Base-by-base conservation (phyloP, 139 green algal genomes). In the Volvox reticuliferus region DNA sequence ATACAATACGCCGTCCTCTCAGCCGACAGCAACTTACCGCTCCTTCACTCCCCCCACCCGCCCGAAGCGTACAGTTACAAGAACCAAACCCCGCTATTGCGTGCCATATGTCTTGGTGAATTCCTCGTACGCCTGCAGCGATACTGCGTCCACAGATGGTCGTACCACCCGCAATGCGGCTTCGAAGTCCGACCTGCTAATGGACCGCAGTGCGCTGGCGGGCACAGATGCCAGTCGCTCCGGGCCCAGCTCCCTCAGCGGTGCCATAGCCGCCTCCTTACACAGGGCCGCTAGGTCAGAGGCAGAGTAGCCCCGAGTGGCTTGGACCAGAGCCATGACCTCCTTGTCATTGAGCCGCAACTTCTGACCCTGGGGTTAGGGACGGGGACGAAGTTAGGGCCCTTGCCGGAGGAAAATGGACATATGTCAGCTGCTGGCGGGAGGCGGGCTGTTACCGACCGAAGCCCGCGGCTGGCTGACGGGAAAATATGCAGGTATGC, bases 221-320 rank as follows among this genome's bases (percentile, higher is more conserved):
- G 32, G 63, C 63, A 97, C 92, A n/a, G 55, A 92, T 26, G 87
- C 93, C 18, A 97, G 89, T 0, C 78, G 79, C 13, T 83, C 14
- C 13, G 73, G 55, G 13, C 92, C 92, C 68, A 98, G 86, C 94
- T 98, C 96, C 55, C 97, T 75, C 22, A 98, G 91, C 18, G 96
- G 94, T 17, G 93, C 92, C 94, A 98, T 97, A 30, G 97, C 96
- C 20, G 97, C 97, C 91, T 98, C 97, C 79, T 96, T 95, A 86
- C 95, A 97, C 22, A 98, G 95, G 17, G 96, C 96, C 0, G 95
- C 96, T 37, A 98, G 87, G 89, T 98, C 97, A 28, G 92, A 96
- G n/a, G 93, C 96, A 44, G 86, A 95, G 94, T 98, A 98, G 24
- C 95, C 93, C 22, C 94, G 90, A 32, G 94, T 96, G 33, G 78